A percentile compares a stretch with the other conserved stretches of the same genome.
Evolutionary conservation across 805 yeast genomes (phyloP).

Genomic region (Nakazawaea populi): DNA sequence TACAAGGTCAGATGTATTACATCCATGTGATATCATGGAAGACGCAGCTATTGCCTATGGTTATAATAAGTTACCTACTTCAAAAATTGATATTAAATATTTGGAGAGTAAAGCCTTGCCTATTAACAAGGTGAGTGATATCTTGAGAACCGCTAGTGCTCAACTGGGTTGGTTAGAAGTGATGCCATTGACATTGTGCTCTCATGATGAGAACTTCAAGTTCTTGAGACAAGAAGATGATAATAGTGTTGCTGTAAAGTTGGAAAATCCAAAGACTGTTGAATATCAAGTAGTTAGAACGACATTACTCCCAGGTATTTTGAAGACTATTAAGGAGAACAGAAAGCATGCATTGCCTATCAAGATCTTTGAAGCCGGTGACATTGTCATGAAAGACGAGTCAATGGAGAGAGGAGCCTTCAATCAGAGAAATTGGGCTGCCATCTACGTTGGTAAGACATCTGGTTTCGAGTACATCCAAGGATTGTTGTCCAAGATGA

Average conservation of each 20-base stretch:
- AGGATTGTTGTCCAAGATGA: slow-evolving; percentile 89
- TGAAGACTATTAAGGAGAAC: slow-evolving; percentile 93
- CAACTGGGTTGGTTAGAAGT: slow-evolving; percentile 97
- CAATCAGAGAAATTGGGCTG: slow-evolving; percentile 94
- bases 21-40: slow-evolving; percentile 97
- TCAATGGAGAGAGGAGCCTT: slow-evolving; percentile 80
- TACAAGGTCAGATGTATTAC: slow-evolving; percentile 93
- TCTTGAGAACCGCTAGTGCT: slow-evolving; percentile 83
- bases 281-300: slow-evolving; percentile 99
- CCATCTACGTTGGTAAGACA: slow-evolving; percentile 88
- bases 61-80: slow-evolving; percentile 77
- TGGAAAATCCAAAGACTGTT: slow-evolving; percentile 93
- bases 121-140: slow-evolving; percentile 85
- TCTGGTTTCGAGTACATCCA: slow-evolving; percentile 94
- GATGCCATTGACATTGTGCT: slow-evolving; percentile 89
- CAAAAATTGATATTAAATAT: slow-evolving; percentile 71
- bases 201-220: slow-evolving; percentile 94
- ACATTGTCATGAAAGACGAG: slow-evolving; percentile 80
- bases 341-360: slow-evolving; percentile 94
- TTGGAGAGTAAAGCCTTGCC: slow-evolving; percentile 86
- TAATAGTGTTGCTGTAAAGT: slow-evolving; percentile 72
- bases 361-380: slow-evolving; percentile 92
- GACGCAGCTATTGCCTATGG: slow-evolving; percentile 98
- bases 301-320: slow-evolving; percentile 85
- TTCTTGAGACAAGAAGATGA: slow-evolving; percentile 74